Evolutionary conservation across 495 filamentous ascomycete species (phyloP), one percentile per base, ranked within the genome.

Genomic region (Penicillium maclennaniae): DNA sequence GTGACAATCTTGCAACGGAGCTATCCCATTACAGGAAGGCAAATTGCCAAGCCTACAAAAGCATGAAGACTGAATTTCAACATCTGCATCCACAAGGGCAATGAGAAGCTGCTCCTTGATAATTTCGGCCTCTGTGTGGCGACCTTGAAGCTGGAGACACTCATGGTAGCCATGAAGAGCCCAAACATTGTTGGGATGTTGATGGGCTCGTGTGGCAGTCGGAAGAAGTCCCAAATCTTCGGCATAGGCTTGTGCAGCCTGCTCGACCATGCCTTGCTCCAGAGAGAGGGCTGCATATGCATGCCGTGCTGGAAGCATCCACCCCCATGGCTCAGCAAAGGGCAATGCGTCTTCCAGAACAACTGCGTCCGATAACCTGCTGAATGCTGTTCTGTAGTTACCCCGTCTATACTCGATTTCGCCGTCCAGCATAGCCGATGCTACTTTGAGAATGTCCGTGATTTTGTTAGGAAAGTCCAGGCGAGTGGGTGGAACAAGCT

Each of bases 181-280:
- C 83, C 83, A 87, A 4, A 87, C 78, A 54, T 86, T 87, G 38
- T 81, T 83, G 6, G 76, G 81, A 61, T 86, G 83, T 27, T 79
- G 80, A 25, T 76, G 66, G 0, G 81, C 74, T 3, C 83, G 68
- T 4, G 79, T 78, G 0, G 85, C 58, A 2, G 74, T 73, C 14
- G 72, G 67, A 40, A 69, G 69, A 15, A 84, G 67, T 0, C 83
- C 84, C 6, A 87, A 65, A 59, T 87, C 83, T 5, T 80, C 80
- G 1, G 66, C 68, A 49, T 86, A 87, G 4, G 80, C 75, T 1
- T 63, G 63, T 1, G 73, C 59, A 1, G 84, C 84, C 37, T 83
- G 68, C 19, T 78, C 70, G 19, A 79, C 68, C 8, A 68, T 66
- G 2, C 77, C 78, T 47, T 85, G 84, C 49, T 87, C 84, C 9